Base-by-base conservation (phyloP, 164 flowering plant species). In the Litsea cubeba region DNA sequence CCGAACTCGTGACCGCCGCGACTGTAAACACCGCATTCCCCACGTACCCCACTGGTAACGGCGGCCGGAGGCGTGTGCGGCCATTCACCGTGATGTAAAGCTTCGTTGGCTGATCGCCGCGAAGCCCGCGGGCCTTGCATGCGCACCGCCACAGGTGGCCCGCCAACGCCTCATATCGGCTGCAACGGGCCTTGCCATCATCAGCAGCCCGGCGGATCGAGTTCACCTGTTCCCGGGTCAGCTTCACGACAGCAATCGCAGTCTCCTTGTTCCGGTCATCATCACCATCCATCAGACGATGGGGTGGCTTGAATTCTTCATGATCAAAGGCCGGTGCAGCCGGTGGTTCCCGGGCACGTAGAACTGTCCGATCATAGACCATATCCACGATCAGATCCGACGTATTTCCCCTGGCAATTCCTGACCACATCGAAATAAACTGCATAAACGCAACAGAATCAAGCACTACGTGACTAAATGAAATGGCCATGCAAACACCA, bases 351-450 rank as follows among this genome's bases (percentile, higher is more conserved):
- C 80, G 77, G 3, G 72, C 76, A 14, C 67, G 32, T 26, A 83
- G 10, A 25, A 75, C 74, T 20, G 14, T 75, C 28, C 85, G 80
- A 49, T 89, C 87, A 5, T 79, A 73, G 51, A 70, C 77, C 1
- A 87, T 90, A 1, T 40, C 14, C 3, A 32, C 10, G 49, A 32
- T 12, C 1, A 23, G 1, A 54, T 5, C 60, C n/a, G 60, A 5
- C 1, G 81, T 12, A 0, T 76, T 73, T 3, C 85, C 86, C 0
- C 89, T 85, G 22, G 87, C 77, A 24, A 86, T 73, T 66, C 82
- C 76, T 0, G 88, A 83, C 92, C 92, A 87, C 71, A 82, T 84
- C 0, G 72, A 49, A 5, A 85, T 20, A 74, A 89, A 87, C 40
- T 84, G 86, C 11, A 82, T 69, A 0, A 85, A 82, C 14, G 84